Evolutionary conservation across 768 basidiomycete genomes (phyloP).

Genomic region (Glaciozyma martinii): DNA sequence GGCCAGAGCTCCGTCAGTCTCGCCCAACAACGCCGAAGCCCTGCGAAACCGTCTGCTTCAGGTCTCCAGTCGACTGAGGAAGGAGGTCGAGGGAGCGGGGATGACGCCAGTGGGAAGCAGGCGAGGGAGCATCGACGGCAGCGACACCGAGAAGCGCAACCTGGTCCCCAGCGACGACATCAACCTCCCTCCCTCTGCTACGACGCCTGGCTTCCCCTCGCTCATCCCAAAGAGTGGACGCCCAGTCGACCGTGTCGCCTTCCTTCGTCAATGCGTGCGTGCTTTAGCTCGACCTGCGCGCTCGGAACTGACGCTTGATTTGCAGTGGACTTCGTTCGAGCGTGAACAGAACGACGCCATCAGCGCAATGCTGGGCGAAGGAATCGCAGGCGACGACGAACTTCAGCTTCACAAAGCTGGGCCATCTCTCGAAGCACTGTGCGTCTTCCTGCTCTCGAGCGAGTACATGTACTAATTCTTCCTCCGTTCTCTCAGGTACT

Average conservation of each 20-base stretch:
- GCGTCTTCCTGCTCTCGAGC: too few species aligned
- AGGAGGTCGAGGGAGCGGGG: slow-evolving; percentile 6
- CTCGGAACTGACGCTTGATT: neutral
- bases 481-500: neutral
- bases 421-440: slow-evolving; percentile 2
- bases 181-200: neutral
- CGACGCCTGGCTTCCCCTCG: neutral
- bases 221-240: too few species aligned
- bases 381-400: neutral
- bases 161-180: neutral
- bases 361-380: neutral
- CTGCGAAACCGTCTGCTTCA: neutral
- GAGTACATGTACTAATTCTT: neutral
- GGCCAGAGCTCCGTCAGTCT: neutral
- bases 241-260: neutral
- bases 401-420: neutral
- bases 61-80: neutral
- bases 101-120: slow-evolving; percentile 6
- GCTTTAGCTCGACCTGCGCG: neutral
- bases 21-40: neutral
- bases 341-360: neutral
- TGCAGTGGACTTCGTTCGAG: neutral
- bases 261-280: neutral
- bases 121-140: neutral
- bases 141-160: neutral